These are phyloP conservation scores for Cyphellophora europaea DNA, from an alignment of 2,329 filamentous ascomycete genomes.

Conservation along the genomic window DNA sequence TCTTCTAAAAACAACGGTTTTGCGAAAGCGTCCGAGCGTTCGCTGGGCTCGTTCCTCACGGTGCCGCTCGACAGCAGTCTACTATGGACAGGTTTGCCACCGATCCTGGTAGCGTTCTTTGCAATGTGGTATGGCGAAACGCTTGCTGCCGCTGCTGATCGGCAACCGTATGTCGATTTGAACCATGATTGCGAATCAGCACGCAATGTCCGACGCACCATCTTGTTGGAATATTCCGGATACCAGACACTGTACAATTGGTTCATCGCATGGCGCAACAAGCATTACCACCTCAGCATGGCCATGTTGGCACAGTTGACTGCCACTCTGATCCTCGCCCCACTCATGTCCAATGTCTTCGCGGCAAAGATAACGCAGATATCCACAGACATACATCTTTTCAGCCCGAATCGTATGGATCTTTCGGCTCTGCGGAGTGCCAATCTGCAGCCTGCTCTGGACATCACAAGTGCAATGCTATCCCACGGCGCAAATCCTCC, in stretches of 20 bases:
- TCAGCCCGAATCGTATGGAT: neutral
- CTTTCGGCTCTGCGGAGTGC: neutral
- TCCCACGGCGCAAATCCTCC: neutral
- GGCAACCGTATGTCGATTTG: slow-evolving; percentile 1
- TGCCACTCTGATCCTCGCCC: neutral
- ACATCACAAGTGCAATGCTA: neutral
- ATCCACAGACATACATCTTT: neutral
- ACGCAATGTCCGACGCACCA: neutral
- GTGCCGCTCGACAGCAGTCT: neutral
- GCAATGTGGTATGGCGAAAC: slow-evolving; percentile 1
- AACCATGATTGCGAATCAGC: neutral
- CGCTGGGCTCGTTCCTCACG: slow-evolving; percentile 1
- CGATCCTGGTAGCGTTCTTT: neutral
- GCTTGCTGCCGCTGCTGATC: neutral
- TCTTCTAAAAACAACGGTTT: slow-evolving; percentile 1
- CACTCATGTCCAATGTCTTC: slow-evolving; percentile 1
- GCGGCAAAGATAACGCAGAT: neutral
- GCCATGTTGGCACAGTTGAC: slow-evolving; percentile 1
- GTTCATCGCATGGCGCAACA: neutral
- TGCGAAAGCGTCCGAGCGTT: neutral
- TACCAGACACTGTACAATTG: slow-evolving; percentile 1
- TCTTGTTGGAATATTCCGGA: slow-evolving; percentile 1
- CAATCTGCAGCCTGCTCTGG: neutral
- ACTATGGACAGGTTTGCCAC: neutral
- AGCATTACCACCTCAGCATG: slow-evolving; percentile 1